A percentile compares a stretch with the other conserved stretches of the same genome.
Evolutionary conservation across 2,329 filamentous ascomycete genomes (phyloP).

Genomic region (Penicillium sp.): DNA sequence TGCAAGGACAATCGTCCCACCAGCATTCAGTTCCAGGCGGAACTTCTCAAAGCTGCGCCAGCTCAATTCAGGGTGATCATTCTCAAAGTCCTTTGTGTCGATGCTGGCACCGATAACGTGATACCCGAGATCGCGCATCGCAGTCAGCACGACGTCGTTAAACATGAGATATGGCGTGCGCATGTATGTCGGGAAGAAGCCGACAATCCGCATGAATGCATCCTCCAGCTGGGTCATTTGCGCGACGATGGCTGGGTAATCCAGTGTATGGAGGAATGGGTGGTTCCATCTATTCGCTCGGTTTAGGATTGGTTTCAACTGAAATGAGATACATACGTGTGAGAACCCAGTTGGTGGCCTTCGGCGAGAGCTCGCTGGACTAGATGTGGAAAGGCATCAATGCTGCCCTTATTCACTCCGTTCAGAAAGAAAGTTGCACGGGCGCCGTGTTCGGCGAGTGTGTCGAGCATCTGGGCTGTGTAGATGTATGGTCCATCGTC

Average conservation of each 20-base stretch:
- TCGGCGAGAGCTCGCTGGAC: conserved; percentile 30
- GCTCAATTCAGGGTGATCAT: conserved; percentile 29
- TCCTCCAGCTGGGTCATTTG: conserved; percentile 43
- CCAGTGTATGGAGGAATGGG: conserved; percentile 33
- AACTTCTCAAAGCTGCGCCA: conserved; percentile 31
- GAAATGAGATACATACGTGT: conserved; percentile 32
- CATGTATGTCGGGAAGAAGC: conserved; percentile 46
- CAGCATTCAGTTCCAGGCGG: conserved; percentile 26
- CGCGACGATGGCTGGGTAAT: conserved; percentile 26
- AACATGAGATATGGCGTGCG: conserved; percentile 43
- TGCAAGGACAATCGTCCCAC: conserved; percentile 31
- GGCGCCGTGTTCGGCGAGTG: conserved; percentile 51
- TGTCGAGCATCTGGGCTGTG: conserved; percentile 54
- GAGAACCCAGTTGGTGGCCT: conserved; percentile 46
- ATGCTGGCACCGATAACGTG: conserved; percentile 42
- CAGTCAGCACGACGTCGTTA: conserved; percentile 28
- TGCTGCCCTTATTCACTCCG: conserved; percentile 36
- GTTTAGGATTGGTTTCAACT: too few relatives aligned
- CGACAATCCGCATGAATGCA: conserved; percentile 38
- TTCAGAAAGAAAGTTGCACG: conserved; percentile 62
- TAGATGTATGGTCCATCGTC: conserved; percentile 60
- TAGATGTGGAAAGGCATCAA: conserved; percentile 26
- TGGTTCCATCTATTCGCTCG: conserved; percentile 36
- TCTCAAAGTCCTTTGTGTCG: conserved; percentile 42
- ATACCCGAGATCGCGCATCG: conserved; percentile 42